Evolutionary conservation across 495 filamentous ascomycete genomes (phyloP).

Genomic region (Xylaria castorea): DNA sequence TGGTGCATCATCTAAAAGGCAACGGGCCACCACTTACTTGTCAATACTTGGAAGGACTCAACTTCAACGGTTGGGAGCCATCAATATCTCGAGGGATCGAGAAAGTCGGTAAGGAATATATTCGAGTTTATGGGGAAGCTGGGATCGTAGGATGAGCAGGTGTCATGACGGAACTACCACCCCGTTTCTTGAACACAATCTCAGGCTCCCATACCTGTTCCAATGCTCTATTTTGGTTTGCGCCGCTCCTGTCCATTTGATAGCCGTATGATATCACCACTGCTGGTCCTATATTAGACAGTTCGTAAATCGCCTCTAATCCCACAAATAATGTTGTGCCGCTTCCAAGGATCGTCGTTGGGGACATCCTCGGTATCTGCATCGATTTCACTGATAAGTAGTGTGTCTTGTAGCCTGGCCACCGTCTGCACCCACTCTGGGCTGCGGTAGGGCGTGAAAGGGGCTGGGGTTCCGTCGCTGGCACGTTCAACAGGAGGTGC

Average conservation of each 20-base stretch:
- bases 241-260: neutral
- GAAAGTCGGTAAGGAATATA: conserved; percentile 11
- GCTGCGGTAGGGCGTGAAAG: conserved; percentile 17
- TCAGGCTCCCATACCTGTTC: neutral
- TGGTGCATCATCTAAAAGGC: conserved; percentile 20
- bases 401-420: neutral
- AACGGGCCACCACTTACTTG: conserved; percentile 13
- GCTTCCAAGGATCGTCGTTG: conserved; percentile 13
- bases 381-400: conserved; percentile 16
- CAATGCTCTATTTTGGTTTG: neutral
- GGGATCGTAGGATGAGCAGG: neutral
- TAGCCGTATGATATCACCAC: neutral
- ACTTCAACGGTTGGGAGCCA: conserved; percentile 25
- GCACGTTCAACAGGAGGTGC: conserved; percentile 41
- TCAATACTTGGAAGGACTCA: conserved; percentile 10
- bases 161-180: neutral
- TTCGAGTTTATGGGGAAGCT: conserved; percentile 13
- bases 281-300: neutral
- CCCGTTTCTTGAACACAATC: neutral
- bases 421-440: conserved; percentile 23
- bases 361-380: neutral
- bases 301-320: conserved; percentile 11
- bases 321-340: conserved; percentile 14
- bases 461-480: conserved; percentile 12
- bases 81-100: conserved; percentile 14